These are phyloP conservation scores for Gossypium turneri DNA, from an alignment of 345 rosid genomes.

Conservation along the genomic window DNA sequence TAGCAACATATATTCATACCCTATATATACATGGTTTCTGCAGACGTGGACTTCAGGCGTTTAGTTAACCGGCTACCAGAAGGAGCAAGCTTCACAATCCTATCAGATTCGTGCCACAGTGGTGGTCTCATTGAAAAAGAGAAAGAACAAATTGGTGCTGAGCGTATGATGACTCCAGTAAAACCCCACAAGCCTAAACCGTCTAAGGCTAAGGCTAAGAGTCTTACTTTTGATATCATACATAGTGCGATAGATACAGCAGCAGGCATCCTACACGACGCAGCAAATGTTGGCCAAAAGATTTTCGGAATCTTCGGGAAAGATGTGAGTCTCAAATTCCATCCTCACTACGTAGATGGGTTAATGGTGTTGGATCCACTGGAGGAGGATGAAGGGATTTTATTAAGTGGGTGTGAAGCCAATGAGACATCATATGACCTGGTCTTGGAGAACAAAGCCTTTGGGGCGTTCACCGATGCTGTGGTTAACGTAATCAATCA, in stretches of 20 bases:
- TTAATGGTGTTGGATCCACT: neutral
- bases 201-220: too few species aligned
- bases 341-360: neutral
- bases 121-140: conserved; percentile 85
- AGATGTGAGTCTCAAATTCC: too few species aligned
- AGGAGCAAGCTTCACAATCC: conserved; percentile 65
- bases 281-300: too few species aligned
- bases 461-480: conserved; percentile 77
- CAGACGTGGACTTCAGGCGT: conserved; percentile 20
- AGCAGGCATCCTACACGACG: too few species aligned
- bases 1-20: neutral
- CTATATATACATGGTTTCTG: neutral
- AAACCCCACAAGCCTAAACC: too few species aligned
- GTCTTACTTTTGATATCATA: too few species aligned
- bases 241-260: too few species aligned
- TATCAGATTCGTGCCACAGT: conserved; percentile 90
- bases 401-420: conserved; percentile 77
- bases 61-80: conserved; percentile 66
- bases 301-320: too few species aligned
- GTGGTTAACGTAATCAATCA: conserved; percentile 49
- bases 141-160: conserved; percentile 67
- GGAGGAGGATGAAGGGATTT: conserved; percentile 49
- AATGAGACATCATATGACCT: conserved; percentile 83
- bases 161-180: too few species aligned
- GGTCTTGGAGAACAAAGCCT: conserved; percentile 36